These are phyloP conservation scores for Coprinopsis strossmayeri DNA, from an alignment of 768 basidiomycete genomes.

Conservation along the genomic window DNA sequence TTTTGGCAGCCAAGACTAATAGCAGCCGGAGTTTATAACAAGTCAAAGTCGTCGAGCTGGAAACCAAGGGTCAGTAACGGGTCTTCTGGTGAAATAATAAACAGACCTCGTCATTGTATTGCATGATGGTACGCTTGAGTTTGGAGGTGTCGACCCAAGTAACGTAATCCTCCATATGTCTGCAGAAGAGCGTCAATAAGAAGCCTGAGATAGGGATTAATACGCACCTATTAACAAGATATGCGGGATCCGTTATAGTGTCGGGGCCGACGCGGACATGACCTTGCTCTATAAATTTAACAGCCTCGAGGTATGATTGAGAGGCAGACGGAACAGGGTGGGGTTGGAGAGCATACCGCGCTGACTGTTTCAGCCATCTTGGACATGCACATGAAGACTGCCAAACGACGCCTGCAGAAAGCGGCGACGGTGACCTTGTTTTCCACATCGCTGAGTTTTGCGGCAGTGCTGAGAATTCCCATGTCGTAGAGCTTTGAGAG, in stretches of 20 bases:
- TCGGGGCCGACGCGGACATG: slow-evolving; percentile 97
- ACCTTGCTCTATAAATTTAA: slow-evolving; percentile 96
- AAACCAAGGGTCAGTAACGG: slow-evolving; percentile 14
- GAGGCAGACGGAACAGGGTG: slow-evolving; percentile 7
- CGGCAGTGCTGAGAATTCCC: slow-evolving; percentile 80
- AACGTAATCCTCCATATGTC: slow-evolving; percentile 98
- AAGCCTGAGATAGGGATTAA: slow-evolving; percentile 3
- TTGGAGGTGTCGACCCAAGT: slow-evolving; percentile 99
- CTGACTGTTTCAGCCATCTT: slow-evolving; percentile 97
- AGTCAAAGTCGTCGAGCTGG: slow-evolving; percentile 92
- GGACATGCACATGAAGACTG: slow-evolving; percentile 85
- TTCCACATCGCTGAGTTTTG: slow-evolving; percentile 91
- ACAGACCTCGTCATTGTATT: slow-evolving; percentile 90
- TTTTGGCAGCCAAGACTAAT: neutral
- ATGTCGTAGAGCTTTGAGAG: slow-evolving; percentile 97
- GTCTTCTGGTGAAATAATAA: neutral
- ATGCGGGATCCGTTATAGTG: slow-evolving; percentile 93
- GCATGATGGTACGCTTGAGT: slow-evolving; percentile 91
- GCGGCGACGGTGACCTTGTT: slow-evolving; percentile 95
- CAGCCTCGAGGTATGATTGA: slow-evolving; percentile 53
- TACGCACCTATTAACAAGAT: slow-evolving; percentile 78
- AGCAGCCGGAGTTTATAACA: slow-evolving; percentile 31
- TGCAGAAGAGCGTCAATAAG: slow-evolving; percentile 19
- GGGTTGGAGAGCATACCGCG: slow-evolving; percentile 51
- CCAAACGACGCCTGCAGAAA: slow-evolving; percentile 86